Percentiles rank a stretch among this genome's conserved stretches.
These are phyloP conservation scores for Coemansia sp. DNA, from an alignment of 192 early-diverging fungal species.

Conservation along the genomic window DNA sequence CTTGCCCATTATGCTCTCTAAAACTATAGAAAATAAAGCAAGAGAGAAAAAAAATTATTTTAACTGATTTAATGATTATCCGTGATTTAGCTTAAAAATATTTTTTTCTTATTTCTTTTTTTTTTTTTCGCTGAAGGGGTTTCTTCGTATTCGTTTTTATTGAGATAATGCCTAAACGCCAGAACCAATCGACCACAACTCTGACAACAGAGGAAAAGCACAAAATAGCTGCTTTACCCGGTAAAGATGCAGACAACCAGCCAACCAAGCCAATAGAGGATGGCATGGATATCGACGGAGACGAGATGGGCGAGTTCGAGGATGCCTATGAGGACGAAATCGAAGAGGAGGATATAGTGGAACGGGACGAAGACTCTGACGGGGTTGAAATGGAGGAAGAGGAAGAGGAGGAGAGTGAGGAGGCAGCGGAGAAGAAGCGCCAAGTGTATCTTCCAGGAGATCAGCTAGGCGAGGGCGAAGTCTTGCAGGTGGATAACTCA, in stretches of 20 bases:
- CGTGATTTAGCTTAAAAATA: background rate
- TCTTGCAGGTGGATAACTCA: slow-evolving; percentile 88
- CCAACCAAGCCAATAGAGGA: slow-evolving; percentile 19
- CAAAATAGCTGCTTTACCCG: slow-evolving; percentile 33
- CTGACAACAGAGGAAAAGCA: slow-evolving; percentile 16
- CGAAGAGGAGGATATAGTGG: slow-evolving; percentile 66
- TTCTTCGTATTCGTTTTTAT: background rate
- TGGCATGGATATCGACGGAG: slow-evolving; percentile 46
- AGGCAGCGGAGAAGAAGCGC: slow-evolving; percentile 58
- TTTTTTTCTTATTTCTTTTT: background rate
- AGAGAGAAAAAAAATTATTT: slow-evolving; percentile 9
- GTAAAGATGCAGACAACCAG: slow-evolving; percentile 17
- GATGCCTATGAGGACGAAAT: slow-evolving; percentile 91
- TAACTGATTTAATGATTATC: too few species aligned
- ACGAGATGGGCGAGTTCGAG: slow-evolving; percentile 68
- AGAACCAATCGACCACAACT: slow-evolving; percentile 13
- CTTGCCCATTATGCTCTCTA: slow-evolving; percentile 11
- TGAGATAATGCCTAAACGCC: slow-evolving; percentile 38
- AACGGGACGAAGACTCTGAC: slow-evolving; percentile 62
- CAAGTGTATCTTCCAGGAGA: slow-evolving; percentile 90
- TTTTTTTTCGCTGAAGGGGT: background rate
- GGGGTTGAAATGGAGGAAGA: slow-evolving; percentile 55
- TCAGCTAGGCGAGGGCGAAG: slow-evolving; percentile 78
- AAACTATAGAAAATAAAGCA: background rate
- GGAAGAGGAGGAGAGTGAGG: slow-evolving; percentile 61